Percentiles rank a stretch among this genome's conserved stretches.
Evolutionary conservation across 2,329 filamentous ascomycete genomes (phyloP).

Genomic region (Chaetothyriales sp.): DNA sequence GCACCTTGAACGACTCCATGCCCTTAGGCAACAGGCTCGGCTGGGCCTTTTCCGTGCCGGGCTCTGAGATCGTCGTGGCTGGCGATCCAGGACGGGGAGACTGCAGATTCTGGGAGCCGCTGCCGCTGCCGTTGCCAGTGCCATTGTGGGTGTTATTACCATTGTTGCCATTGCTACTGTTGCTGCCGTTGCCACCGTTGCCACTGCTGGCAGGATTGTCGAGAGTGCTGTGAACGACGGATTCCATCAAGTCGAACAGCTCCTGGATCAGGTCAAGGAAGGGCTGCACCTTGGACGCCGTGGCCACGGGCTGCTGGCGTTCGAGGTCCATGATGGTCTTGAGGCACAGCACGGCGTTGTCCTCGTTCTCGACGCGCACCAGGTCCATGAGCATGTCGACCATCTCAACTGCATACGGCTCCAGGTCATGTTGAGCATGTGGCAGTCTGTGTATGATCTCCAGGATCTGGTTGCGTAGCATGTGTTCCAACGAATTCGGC

Average conservation of each 20-base stretch:
- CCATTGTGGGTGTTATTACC: too few species aligned
- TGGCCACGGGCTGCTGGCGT: constrained; percentile 74
- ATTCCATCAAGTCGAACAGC: constrained; percentile 88
- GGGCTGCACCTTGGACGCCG: constrained; percentile 66
- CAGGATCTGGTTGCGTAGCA: constrained; percentile 80
- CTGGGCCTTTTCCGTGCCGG: constrained; percentile 70
- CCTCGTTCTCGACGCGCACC: constrained; percentile 86
- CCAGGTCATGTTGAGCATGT: constrained; percentile 62
- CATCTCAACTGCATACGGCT: constrained; percentile 74
- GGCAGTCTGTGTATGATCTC: constrained; percentile 86
- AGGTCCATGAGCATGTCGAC: constrained; percentile 81
- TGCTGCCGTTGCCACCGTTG: constrained; percentile 15
- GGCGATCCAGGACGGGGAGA: constrained; percentile 84
- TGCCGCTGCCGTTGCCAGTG: neutral
- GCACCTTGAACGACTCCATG: constrained; percentile 97
- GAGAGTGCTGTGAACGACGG: constrained; percentile 87
- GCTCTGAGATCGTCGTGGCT: constrained; percentile 59
- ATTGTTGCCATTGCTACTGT: constrained; percentile 1
- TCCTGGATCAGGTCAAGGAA: constrained; percentile 89
- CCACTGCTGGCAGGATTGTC: constrained; percentile 45
- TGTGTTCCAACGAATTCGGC: constrained; percentile 81
- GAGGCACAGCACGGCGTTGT: constrained; percentile 95
- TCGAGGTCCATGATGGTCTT: constrained; percentile 97
- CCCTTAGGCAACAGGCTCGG: constrained; percentile 70
- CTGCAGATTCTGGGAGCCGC: constrained; percentile 50